These are phyloP conservation scores for Fimicolochytrium jonesii DNA, from an alignment of 192 early-diverging fungal species.

Conservation along the genomic window DNA sequence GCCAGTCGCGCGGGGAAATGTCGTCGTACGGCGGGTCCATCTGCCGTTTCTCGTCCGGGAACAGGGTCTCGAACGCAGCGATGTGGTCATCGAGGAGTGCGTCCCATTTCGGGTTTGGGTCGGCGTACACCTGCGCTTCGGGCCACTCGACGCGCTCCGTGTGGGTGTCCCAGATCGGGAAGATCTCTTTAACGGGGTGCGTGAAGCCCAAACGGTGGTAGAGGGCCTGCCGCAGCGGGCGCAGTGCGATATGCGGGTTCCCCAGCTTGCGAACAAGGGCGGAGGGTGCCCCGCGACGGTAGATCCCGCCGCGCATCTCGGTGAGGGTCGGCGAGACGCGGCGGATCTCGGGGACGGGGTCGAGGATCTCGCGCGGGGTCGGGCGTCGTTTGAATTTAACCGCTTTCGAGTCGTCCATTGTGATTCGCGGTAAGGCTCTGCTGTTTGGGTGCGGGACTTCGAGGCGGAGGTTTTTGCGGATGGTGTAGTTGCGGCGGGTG, in stretches of 20 bases:
- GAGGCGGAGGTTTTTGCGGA: background rate
- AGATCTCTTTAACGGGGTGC: background rate
- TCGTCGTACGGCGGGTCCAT: no score
- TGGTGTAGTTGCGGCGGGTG: background rate
- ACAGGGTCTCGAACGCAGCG: no score
- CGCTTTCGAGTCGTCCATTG: background rate
- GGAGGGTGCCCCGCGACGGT: background rate
- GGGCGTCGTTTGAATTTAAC: background rate
- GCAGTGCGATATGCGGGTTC: background rate
- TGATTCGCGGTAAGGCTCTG: background rate
- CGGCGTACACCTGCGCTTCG: no score
- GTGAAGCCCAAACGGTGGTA: constrained; percentile 5
- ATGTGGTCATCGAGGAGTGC: no score
- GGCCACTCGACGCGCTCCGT: no score
- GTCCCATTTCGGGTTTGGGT: no score
- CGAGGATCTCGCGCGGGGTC: no score
- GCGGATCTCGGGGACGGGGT: no score
- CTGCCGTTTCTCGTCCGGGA: no score
- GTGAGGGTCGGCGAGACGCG: no score
- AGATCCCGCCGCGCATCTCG: background rate
- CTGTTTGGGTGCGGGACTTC: background rate
- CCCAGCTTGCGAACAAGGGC: background rate
- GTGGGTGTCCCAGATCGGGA: constrained; percentile 3
- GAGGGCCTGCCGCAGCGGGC: constrained; percentile 23
- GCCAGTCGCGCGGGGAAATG: background rate